phyloP scores from a whole-genome alignment of 805 yeast genomes.

The Metschnikowia anglica region DNA sequence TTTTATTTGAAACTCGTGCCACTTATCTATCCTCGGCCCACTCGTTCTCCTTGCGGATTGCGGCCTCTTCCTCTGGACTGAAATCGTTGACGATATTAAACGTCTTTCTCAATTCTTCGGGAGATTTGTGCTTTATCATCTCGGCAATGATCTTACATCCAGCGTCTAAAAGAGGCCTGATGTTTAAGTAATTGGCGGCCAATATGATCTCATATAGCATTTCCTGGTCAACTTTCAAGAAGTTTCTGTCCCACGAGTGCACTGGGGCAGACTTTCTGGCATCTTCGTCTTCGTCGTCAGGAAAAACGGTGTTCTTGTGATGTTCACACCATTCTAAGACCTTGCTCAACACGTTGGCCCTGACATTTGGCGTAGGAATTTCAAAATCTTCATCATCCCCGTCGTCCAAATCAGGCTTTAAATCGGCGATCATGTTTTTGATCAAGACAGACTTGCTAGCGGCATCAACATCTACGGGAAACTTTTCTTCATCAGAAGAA shows the following conservation, averaged over 20 bases:
- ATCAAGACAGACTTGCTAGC: slow-evolving; percentile 85
- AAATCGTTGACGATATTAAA: slow-evolving; percentile 81
- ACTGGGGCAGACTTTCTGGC: slow-evolving; percentile 87
- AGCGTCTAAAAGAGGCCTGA: slow-evolving; percentile 70
- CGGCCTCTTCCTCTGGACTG: slow-evolving; percentile 85
- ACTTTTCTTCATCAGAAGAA: slow-evolving; percentile 79
- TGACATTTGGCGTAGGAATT: slow-evolving; percentile 88
- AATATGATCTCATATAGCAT: slow-evolving; percentile 78
- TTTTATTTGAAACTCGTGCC: too few species aligned
- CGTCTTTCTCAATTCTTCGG: slow-evolving; percentile 76
- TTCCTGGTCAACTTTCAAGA: slow-evolving; percentile 89
- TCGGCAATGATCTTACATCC: slow-evolving; percentile 83
- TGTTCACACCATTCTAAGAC: slow-evolving; percentile 97
- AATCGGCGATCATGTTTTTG: slow-evolving; percentile 83
- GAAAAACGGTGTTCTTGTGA: slow-evolving; percentile 76
- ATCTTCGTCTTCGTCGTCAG: slow-evolving; percentile 79
- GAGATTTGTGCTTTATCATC: slow-evolving; percentile 77
- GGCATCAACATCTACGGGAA: slow-evolving; percentile 73
- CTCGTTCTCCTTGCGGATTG: slow-evolving; percentile 82
- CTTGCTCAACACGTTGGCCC: slow-evolving; percentile 81
- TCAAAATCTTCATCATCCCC: slow-evolving; percentile 55
- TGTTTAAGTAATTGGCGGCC: slow-evolving; percentile 79
- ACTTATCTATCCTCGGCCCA: slow-evolving; percentile 82
- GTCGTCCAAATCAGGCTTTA: slow-evolving; percentile 58
- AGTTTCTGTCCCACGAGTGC: slow-evolving; percentile 93